Evolutionary conservation across 1,284 basidiomycete species (phyloP).

Genomic region (Ceratobasidium sp.): DNA sequence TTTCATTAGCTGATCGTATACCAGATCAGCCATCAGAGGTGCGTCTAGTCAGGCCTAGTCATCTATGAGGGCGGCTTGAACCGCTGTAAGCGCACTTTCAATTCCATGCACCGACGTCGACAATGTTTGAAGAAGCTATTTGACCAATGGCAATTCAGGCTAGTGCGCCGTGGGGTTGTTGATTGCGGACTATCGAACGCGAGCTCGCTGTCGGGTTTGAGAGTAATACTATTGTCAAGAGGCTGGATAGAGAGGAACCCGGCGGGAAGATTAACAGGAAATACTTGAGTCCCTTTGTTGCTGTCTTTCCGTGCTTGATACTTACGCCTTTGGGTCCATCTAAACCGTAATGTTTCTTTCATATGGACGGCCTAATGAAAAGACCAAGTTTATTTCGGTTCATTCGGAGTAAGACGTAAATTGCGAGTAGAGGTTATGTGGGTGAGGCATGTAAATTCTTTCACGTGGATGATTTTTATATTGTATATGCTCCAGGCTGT

Average conservation of each 20-base stretch:
- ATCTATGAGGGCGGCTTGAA: slow-evolving; percentile 98
- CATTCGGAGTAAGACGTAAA: neutral
- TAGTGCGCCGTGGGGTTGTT: slow-evolving; percentile 90
- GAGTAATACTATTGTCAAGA: slow-evolving; percentile 74
- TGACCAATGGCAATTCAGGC: slow-evolving; percentile 92
- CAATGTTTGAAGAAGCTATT: slow-evolving; percentile 92
- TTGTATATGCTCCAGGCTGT: neutral
- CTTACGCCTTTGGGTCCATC: slow-evolving; percentile 40
- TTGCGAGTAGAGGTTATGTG: too few relatives aligned
- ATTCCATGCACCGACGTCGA: slow-evolving; percentile 91
- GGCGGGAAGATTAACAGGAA: slow-evolving; percentile 98
- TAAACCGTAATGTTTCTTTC: slow-evolving; percentile 89
- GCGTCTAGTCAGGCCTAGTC: slow-evolving; percentile 92
- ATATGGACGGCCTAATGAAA: slow-evolving; percentile 86
- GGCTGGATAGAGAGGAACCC: slow-evolving; percentile 87
- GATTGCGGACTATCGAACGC: slow-evolving; percentile 84
- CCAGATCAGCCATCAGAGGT: too few relatives aligned
- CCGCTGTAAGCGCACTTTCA: slow-evolving; percentile 91
- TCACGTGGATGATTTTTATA: neutral
- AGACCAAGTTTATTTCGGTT: slow-evolving; percentile 76
- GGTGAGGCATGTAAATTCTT: too few relatives aligned
- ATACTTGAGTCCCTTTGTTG: slow-evolving; percentile 74
- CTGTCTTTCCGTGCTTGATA: slow-evolving; percentile 32
- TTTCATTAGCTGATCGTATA: too few relatives aligned
- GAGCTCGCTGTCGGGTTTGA: slow-evolving; percentile 72